Evolutionary conservation across 306 rosid genomes (phyloP).

Genomic region (Lablab purpureus): DNA sequence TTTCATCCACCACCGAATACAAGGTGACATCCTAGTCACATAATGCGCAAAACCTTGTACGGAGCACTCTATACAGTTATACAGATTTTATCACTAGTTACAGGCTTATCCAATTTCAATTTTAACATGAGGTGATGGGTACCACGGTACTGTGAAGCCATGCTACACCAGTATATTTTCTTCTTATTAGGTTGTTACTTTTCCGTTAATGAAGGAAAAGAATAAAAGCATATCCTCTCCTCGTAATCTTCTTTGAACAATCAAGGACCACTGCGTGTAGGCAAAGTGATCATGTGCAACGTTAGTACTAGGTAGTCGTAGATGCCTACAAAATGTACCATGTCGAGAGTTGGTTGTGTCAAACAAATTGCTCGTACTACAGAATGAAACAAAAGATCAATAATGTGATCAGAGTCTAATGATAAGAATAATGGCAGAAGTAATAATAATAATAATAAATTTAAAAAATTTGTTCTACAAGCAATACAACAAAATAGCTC

Average conservation of each 20-base stretch:
- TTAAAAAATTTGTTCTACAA: conserved; percentile 19
- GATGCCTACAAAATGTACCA: conserved; percentile 24
- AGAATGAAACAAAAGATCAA: conserved; percentile 30
- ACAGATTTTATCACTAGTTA: not conserved
- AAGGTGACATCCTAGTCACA: not conserved
- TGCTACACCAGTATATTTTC: no score
- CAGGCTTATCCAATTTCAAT: no score
- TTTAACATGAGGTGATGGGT: not conserved
- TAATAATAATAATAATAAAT: not conserved
- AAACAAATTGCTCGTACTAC: conserved; percentile 26
- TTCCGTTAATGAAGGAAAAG: not conserved
- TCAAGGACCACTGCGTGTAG: not conserved
- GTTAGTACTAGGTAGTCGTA: not conserved
- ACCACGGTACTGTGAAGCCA: not conserved
- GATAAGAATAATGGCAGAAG: not conserved
- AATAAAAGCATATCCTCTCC: not conserved
- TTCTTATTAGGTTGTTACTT: not conserved
- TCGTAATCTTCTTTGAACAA: not conserved
- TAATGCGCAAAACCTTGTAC: not conserved
- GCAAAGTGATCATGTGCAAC: conserved; percentile 13
- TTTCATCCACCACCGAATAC: not conserved
- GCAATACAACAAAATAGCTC: conserved; percentile 38
- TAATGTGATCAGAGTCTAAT: conserved; percentile 2
- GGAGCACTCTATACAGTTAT: not conserved
- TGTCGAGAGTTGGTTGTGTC: not conserved